phyloP scores from a whole-genome alignment of 176 grass and related monocot species.

The Carex pumila region DNA sequence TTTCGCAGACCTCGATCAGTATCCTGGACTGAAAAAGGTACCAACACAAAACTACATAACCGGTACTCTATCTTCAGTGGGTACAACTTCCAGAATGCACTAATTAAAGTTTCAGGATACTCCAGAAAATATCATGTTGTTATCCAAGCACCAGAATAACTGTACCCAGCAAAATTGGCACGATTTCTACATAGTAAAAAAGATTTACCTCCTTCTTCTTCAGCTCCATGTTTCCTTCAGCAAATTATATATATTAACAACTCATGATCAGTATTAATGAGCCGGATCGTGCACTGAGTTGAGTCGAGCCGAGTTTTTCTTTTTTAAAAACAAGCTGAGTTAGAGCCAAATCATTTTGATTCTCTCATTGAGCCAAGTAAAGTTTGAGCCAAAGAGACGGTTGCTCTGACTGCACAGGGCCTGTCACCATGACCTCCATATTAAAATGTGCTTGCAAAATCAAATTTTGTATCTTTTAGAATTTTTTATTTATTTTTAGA shows the following conservation, averaged over 20 bases:
- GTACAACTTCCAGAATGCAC: neutral
- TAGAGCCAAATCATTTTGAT: too few relatives aligned
- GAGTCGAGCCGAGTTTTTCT: too few relatives aligned
- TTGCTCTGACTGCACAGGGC: too few relatives aligned
- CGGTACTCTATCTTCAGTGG: neutral
- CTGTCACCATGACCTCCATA: too few relatives aligned
- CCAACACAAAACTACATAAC: neutral
- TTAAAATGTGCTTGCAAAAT: too few relatives aligned
- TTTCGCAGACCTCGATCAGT: neutral
- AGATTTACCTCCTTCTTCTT: constrained; percentile 61
- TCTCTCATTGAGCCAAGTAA: too few relatives aligned
- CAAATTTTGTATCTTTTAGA: too few relatives aligned
- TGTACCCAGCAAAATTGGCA: neutral
- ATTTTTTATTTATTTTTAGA: too few relatives aligned
- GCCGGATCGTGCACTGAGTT: neutral
- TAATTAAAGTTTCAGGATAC: neutral
- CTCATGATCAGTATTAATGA: constrained; percentile 61
- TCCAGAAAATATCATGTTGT: neutral
- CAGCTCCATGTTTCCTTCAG: constrained; percentile 50
- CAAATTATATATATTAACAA: constrained; percentile 54
- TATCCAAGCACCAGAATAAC: neutral
- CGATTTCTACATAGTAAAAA: neutral
- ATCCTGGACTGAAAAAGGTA: neutral
- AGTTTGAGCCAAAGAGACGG: too few relatives aligned
- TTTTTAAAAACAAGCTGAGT: too few relatives aligned